phyloP scores from a whole-genome alignment of 768 basidiomycete species.

The Collybiopsis luxurians region DNA sequence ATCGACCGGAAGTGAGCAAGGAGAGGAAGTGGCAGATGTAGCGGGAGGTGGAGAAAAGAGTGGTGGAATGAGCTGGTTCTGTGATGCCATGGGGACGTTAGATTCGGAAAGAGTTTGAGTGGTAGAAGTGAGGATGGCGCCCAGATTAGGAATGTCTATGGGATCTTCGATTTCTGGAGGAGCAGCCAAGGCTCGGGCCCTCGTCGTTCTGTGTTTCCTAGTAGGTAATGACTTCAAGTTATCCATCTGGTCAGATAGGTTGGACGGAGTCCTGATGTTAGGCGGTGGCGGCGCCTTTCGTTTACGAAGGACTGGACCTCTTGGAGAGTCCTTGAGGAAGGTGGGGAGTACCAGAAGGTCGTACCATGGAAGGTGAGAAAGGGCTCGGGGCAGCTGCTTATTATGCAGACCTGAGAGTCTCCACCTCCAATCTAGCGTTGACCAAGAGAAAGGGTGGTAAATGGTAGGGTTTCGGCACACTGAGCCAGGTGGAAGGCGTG shows the following conservation, averaged over 20 bases:
- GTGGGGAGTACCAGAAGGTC: conserved; percentile 2
- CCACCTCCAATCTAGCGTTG: not conserved
- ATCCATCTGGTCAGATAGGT: not conserved
- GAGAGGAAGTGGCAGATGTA: not conserved
- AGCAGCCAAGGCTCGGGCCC: not conserved
- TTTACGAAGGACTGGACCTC: conserved; percentile 4
- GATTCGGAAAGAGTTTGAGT: not conserved
- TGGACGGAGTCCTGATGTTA: not conserved
- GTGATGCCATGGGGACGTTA: not conserved
- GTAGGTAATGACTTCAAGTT: not conserved
- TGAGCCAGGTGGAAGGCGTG: not conserved
- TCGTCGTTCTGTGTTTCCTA: not conserved
- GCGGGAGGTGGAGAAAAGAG: not conserved
- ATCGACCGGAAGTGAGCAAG: not conserved
- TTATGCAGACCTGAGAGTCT: conserved; percentile 6
- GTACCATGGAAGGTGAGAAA: conserved; percentile 1
- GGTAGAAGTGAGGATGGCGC: not conserved
- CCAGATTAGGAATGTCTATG: not conserved
- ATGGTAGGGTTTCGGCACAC: conserved; percentile 1
- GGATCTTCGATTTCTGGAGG: not conserved
- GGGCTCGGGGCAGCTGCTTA: conserved; percentile 3
- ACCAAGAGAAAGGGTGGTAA: conserved; percentile 6
- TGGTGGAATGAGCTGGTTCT: not conserved
- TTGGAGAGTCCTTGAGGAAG: not conserved
- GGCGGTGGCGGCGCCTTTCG: not conserved